Evolutionary conservation across 176 grass and related monocot genomes (phyloP), one percentile per base, ranked within the genome.

Genomic region (Bolboschoenus planiculmis): DNA sequence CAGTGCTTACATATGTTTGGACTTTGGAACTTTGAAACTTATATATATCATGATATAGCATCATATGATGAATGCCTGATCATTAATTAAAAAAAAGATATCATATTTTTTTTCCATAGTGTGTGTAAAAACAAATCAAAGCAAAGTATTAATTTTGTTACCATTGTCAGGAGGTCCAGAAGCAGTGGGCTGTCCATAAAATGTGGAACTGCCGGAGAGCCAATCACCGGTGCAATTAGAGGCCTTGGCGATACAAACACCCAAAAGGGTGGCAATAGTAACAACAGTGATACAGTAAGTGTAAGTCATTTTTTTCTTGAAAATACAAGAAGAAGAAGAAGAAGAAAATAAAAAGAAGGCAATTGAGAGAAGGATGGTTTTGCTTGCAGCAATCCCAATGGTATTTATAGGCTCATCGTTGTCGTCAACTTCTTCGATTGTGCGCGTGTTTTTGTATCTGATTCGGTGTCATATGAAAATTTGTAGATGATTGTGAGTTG

Each of bases 161-260:
- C 82, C 82, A 14, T 84, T 84, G 47, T 84, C 82, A 1, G 23
- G 42, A 43, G 64, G 65, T 5, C 65, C 82, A 0, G 82, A 70
- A 56, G 23, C 82, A 55, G 10, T 84, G 24, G 67, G 82, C 14
- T 16, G 5, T 16, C 82, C 82, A 56, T 72, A 84, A 55, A 70
- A 84, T 70, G 82, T 84, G 40, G 82, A 42, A 44, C 82, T 84
- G 39, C 57, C 62, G 13, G 82, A 74, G 39, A 66, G 48, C 82
- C 79, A 82, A 62, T 81, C 62, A 61, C 21, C 51, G n/a, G 9
- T 40, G 34, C 65, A 34, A 70, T n/a, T 3, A 23, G 24, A 7
- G 56, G 24, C 37, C 36, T 16, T 15, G 8, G 33, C 47, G 59
- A 31, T 9, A 53, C 43, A 80, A 58, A 31, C 18, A 13, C 77